Conservation (phyloP, 2,329 filamentous ascomycete genomes). For the Monilinia aucupariae region DNA sequence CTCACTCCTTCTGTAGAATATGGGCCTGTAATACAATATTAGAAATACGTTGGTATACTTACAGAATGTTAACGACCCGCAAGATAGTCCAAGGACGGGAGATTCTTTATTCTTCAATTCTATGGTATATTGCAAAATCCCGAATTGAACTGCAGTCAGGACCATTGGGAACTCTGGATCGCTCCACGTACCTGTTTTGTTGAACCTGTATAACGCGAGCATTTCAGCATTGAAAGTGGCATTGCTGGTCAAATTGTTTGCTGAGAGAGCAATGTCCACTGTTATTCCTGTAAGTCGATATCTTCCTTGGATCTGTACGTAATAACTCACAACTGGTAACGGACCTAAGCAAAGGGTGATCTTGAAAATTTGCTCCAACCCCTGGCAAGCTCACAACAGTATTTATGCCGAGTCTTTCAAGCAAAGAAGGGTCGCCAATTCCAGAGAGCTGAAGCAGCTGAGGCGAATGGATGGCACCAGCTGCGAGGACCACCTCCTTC, state of each 20-base stretch:
- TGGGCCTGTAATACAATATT: background rate
- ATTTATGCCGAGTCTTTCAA: conserved; percentile 41
- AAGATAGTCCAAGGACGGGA: no score
- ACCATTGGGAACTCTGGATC: no score
- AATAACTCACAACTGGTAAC: background rate
- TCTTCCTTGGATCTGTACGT: background rate
- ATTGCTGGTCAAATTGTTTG: conserved; percentile 12
- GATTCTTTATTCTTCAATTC: no score
- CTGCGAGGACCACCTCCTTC: conserved; percentile 45
- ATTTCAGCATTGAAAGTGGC: conserved; percentile 15
- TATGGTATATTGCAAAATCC: no score
- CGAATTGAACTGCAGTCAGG: no score
- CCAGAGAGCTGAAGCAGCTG: conserved; percentile 49
- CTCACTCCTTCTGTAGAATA: conserved; percentile 10
- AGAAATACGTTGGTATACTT: background rate
- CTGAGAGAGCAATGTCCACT: conserved; percentile 2
- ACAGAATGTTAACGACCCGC: no score
- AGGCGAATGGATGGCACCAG: conserved; percentile 48
- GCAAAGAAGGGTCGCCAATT: conserved; percentile 42
- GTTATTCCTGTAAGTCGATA: background rate
- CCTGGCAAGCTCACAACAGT: conserved; percentile 43
- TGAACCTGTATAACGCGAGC: conserved; percentile 8
- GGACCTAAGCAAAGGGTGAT: conserved; percentile 35
- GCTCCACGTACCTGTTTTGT: conserved; percentile 6
- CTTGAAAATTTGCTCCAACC: conserved; percentile 48